Evolutionary conservation across 441 rosid species (phyloP).

Genomic region (Manihot esculenta): DNA sequence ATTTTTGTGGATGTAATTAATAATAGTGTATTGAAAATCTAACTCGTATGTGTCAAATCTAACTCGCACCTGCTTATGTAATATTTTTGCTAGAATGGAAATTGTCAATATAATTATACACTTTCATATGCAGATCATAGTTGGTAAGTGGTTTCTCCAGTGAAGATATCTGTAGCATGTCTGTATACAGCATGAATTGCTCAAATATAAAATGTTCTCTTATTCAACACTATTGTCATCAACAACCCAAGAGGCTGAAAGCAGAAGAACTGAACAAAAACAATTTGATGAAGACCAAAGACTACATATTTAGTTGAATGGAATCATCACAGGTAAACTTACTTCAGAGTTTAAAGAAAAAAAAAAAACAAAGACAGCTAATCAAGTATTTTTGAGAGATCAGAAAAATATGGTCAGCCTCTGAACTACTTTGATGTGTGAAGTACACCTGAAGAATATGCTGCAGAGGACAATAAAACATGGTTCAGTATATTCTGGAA

Average conservation of each 20-base stretch:
- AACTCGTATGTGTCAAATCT: too few species aligned
- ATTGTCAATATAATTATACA: too few species aligned
- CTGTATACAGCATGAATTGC: not conserved
- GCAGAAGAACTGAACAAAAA: too few species aligned
- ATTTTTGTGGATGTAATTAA: not conserved
- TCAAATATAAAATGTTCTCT: not conserved
- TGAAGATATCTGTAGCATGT: too few species aligned
- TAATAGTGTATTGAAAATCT: not conserved
- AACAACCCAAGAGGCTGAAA: not conserved
- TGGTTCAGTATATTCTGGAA: not conserved
- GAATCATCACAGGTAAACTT: not conserved
- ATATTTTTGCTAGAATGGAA: too few species aligned
- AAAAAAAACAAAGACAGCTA: not conserved
- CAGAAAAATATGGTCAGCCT: not conserved
- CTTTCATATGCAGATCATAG: too few species aligned
- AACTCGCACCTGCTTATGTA: too few species aligned
- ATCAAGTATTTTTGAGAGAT: not conserved
- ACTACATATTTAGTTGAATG: not conserved
- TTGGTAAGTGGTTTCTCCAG: too few species aligned
- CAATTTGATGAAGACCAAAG: not conserved
- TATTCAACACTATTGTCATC: not conserved
- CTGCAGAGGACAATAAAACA: slow-evolving; percentile 23
- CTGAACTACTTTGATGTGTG: not conserved
- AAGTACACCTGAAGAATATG: not conserved
- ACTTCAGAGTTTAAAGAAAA: not conserved